phyloP scores from a whole-genome alignment of 2,329 filamentous ascomycete genomes.

The Ascochyta clinopodiicola region DNA sequence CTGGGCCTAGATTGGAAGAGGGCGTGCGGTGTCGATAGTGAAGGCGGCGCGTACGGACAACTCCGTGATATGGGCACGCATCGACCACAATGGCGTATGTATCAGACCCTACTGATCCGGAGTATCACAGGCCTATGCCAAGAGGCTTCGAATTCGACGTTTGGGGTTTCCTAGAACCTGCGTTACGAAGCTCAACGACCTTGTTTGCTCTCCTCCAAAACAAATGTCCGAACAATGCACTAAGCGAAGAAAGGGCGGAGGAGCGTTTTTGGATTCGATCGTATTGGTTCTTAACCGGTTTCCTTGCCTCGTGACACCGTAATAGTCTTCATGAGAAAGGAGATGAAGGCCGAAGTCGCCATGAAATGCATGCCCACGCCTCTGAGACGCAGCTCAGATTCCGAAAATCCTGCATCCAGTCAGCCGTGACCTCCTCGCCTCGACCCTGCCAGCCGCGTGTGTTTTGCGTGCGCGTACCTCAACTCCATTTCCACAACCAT shows the following conservation, averaged over 20 bases:
- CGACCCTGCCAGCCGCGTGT: background rate
- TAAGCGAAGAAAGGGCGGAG: slow-evolving; percentile 5
- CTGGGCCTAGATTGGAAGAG: no score
- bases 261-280: slow-evolving; percentile 37
- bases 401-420: slow-evolving; percentile 36
- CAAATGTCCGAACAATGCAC: background rate
- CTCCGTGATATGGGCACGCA: no score
- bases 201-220: background rate
- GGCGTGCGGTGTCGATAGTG: no score
- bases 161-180: background rate
- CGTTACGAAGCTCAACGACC: background rate
- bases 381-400: slow-evolving; percentile 35
- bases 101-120: no score
- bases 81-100: no score
- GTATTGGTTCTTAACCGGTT: slow-evolving; percentile 37
- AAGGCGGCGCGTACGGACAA: no score
- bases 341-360: slow-evolving; percentile 37
- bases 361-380: slow-evolving; percentile 38
- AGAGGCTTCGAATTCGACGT: background rate
- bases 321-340: slow-evolving; percentile 34
- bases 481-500: slow-evolving; percentile 41
- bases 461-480: slow-evolving; percentile 26
- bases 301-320: slow-evolving; percentile 45
- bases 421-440: slow-evolving; percentile 15
- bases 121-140: no score